phyloP scores from a whole-genome alignment of 192 early-diverging fungal genomes.

The Backusella luteola region DNA sequence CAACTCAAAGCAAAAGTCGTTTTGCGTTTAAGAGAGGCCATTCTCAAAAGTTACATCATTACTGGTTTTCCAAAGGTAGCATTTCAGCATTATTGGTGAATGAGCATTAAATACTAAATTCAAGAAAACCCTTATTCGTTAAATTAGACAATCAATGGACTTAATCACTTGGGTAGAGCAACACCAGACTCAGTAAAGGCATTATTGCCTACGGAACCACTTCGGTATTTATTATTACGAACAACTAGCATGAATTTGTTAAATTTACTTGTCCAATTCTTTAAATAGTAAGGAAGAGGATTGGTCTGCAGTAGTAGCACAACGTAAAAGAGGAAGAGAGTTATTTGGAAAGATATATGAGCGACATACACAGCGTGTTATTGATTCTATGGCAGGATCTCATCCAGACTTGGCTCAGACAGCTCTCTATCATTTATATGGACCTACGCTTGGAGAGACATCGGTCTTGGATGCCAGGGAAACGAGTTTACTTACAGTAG shows the following conservation, averaged over 20 bases:
- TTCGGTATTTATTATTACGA: background rate
- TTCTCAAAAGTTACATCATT: slow-evolving; percentile 20
- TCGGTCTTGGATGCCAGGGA: slow-evolving; percentile 3
- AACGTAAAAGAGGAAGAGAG: slow-evolving; percentile 16
- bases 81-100: background rate
- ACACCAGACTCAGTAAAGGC: slow-evolving; percentile 8
- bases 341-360: slow-evolving; percentile 29
- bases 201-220: slow-evolving; percentile 1
- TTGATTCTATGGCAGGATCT: slow-evolving; percentile 4
- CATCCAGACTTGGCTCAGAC: slow-evolving; percentile 31
- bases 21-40: slow-evolving; percentile 14
- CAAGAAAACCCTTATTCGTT: background rate
- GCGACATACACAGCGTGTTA: slow-evolving; percentile 15
- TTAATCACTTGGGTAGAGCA: slow-evolving; percentile 7
- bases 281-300: slow-evolving; percentile 13
- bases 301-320: slow-evolving; percentile 14
- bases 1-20: slow-evolving; percentile 2
- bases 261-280: background rate
- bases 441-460: slow-evolving; percentile 16
- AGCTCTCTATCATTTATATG: slow-evolving; percentile 29
- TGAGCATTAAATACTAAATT: background rate
- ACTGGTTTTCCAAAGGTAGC: slow-evolving; percentile 29
- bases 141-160: slow-evolving; percentile 27
- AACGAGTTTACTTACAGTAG: slow-evolving; percentile 24
- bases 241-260: background rate